These are phyloP conservation scores for Cladophialophora exuberans DNA, from an alignment of 2,329 filamentous ascomycete species.

Conservation along the genomic window DNA sequence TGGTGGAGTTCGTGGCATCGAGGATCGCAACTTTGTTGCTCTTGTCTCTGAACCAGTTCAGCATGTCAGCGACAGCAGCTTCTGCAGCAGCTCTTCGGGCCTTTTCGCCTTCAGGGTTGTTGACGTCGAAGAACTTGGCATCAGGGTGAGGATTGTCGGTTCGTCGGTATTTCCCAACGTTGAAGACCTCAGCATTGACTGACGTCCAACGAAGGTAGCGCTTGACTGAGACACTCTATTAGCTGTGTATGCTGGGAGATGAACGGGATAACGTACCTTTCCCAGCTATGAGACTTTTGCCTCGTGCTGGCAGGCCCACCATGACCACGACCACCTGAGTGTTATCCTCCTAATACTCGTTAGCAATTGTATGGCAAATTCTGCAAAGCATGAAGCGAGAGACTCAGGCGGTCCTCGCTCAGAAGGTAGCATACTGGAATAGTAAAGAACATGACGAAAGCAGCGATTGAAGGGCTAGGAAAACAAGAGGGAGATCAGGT, in stretches of 20 bases:
- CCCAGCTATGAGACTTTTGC: conserved; percentile 96
- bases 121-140: conserved; percentile 92
- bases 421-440: no score
- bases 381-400: neutral
- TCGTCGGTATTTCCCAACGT: conserved; percentile 94
- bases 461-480: no score
- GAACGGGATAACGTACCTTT: conserved; percentile 66
- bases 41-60: conserved; percentile 80
- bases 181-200: conserved; percentile 92
- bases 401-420: neutral
- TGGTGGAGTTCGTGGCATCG: conserved; percentile 96
- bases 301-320: conserved; percentile 93
- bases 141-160: conserved; percentile 85
- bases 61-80: conserved; percentile 90
- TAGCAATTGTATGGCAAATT: conserved; percentile 14
- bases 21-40: conserved; percentile 88
- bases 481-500: no score
- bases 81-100: conserved; percentile 86
- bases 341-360: conserved; percentile 62
- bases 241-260: conserved; percentile 4
- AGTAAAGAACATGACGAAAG: no score
- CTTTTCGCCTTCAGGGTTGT: conserved; percentile 87
- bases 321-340: conserved; percentile 98
- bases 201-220: conserved; percentile 97
- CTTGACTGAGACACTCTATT: conserved; percentile 62